These are phyloP conservation scores for Arthroderma sp. DNA, from an alignment of 2,329 filamentous ascomycete genomes.

Conservation along the genomic window DNA sequence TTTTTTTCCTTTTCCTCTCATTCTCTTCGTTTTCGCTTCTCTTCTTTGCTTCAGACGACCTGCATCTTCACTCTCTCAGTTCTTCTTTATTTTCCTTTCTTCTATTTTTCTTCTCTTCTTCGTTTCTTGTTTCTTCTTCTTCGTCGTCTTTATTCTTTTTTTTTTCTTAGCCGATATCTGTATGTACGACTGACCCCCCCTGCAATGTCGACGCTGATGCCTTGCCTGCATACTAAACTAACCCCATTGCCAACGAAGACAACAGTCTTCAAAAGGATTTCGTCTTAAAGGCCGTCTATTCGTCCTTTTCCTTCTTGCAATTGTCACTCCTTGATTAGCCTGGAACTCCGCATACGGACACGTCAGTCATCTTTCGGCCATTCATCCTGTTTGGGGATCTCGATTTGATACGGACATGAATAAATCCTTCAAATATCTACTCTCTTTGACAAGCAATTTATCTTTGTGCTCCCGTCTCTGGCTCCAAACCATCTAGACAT, in stretches of 20 bases:
- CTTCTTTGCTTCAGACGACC: conserved; percentile 5
- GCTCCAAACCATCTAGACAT: too few relatives aligned
- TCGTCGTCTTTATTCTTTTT: conserved; percentile 2
- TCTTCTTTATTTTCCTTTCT: conserved; percentile 1
- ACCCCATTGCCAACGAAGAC: not conserved
- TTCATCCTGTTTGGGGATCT: too few relatives aligned
- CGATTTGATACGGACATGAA: too few relatives aligned
- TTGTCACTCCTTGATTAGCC: not conserved
- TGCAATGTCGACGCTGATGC: not conserved
- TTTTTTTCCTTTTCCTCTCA: not conserved
- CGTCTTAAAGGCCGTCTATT: conserved; percentile 2
- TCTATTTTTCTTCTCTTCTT: conserved; percentile 1
- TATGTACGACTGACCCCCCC: not conserved
- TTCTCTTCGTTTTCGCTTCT: not conserved
- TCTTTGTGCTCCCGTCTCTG: too few relatives aligned
- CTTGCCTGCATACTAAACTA: not conserved
- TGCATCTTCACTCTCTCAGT: conserved; percentile 2
- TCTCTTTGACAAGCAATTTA: too few relatives aligned
- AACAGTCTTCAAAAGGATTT: conserved; percentile 2
- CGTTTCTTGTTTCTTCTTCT: not conserved
- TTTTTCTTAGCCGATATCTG: not conserved
- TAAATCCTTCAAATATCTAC: too few relatives aligned
- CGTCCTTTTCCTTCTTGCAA: not conserved
- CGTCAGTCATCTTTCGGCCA: too few relatives aligned
- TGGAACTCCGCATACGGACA: too few relatives aligned